A percentile compares a stretch with the other conserved stretches of the same genome.
Conservation (phyloP, 495 filamentous ascomycete species). For the Parmelia sp. region DNA sequence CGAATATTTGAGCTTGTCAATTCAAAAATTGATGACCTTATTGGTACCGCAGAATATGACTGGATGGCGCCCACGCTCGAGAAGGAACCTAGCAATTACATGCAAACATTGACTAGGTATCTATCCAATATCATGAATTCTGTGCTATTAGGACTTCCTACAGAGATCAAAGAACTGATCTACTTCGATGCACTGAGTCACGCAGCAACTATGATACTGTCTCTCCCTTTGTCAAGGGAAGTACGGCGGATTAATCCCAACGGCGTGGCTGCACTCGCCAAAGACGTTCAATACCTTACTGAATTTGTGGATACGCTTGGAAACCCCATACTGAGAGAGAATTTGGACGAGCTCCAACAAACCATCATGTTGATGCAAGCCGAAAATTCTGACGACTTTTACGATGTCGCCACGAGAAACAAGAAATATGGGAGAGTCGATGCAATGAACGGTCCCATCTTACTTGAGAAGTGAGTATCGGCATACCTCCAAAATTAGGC, state of each 20-base stretch:
- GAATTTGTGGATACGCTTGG: conserved; percentile 78
- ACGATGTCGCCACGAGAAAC: conserved; percentile 76
- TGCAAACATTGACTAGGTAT: conserved; percentile 86
- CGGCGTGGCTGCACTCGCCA: conserved; percentile 70
- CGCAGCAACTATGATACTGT: conserved; percentile 80
- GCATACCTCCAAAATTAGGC: conserved; percentile 15
- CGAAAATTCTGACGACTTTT: conserved; percentile 90
- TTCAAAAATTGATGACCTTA: conserved; percentile 95
- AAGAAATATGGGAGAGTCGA: conserved; percentile 94
- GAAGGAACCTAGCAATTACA: conserved; percentile 78
- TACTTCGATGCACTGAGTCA: conserved; percentile 95
- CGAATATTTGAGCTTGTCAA: conserved; percentile 98
- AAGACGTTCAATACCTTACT: conserved; percentile 75
- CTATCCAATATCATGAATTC: conserved; percentile 96
- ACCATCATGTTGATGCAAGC: conserved; percentile 79
- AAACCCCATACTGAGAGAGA: conserved; percentile 72
- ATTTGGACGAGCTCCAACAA: conserved; percentile 87
- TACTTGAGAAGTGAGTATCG: conserved; percentile 83
- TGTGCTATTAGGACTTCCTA: conserved; percentile 80
- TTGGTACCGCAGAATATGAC: conserved; percentile 94
- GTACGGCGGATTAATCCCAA: conserved; percentile 83
- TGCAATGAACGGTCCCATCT: conserved; percentile 70
- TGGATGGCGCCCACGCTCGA: conserved; percentile 66
- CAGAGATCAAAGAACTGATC: conserved; percentile 93
- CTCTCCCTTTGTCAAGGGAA: conserved; percentile 71